Conservation (phyloP, 768 basidiomycete genomes). For the Hypsizygus marmoreus region DNA sequence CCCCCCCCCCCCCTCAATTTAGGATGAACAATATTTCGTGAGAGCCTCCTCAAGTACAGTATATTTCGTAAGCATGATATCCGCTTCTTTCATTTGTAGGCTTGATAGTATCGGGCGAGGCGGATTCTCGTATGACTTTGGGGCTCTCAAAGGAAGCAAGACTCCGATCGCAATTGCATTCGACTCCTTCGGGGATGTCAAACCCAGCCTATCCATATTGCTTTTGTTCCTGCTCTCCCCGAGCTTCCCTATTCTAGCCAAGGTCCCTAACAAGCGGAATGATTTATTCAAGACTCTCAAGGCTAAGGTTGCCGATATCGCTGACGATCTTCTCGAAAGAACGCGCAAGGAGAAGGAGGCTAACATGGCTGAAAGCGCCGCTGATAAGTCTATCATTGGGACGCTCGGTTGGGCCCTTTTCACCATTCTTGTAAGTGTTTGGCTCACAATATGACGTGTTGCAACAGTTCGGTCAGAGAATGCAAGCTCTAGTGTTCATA, state of each 20-base stretch:
- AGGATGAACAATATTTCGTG: slow-evolving; percentile 48
- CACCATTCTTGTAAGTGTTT: not conserved
- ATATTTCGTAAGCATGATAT: not conserved
- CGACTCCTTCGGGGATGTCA: slow-evolving; percentile 25
- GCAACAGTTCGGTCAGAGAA: slow-evolving; percentile 37
- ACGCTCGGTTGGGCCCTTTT: slow-evolving; percentile 19
- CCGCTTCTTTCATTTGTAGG: slow-evolving; percentile 22
- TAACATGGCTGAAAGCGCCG: slow-evolving; percentile 8
- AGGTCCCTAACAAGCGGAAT: slow-evolving; percentile 28
- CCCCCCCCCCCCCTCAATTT: not conserved
- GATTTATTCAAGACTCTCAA: slow-evolving; percentile 24
- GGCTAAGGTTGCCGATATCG: slow-evolving; percentile 26
- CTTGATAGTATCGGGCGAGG: slow-evolving; percentile 52
- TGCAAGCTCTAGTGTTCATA: slow-evolving; percentile 19
- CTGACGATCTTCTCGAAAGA: slow-evolving; percentile 26
- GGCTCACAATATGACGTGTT: not conserved
- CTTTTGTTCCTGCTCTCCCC: slow-evolving; percentile 21
- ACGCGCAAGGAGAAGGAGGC: slow-evolving; percentile 25
- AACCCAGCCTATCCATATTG: slow-evolving; percentile 14
- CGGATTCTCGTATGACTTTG: slow-evolving; percentile 53
- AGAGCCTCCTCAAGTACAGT: slow-evolving; percentile 10
- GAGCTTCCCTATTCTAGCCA: slow-evolving; percentile 26
- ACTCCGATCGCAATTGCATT: slow-evolving; percentile 33
- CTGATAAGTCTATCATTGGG: slow-evolving; percentile 27
- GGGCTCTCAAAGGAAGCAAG: slow-evolving; percentile 40